These are phyloP conservation scores for Suillus cothurnatus DNA, from an alignment of 768 basidiomycete species.

Conservation along the genomic window DNA sequence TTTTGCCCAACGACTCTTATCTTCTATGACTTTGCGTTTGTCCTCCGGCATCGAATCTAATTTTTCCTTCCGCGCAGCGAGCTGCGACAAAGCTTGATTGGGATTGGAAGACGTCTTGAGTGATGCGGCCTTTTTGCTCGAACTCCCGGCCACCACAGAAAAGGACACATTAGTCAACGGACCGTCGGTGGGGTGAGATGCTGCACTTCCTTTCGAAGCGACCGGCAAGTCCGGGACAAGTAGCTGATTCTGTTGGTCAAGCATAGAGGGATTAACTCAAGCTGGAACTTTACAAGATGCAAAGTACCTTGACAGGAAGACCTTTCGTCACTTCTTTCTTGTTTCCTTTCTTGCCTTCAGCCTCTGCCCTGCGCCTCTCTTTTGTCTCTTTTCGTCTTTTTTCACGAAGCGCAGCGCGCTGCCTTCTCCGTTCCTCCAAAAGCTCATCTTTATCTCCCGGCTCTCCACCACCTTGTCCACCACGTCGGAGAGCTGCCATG, in stretches of 20 bases:
- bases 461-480: conserved; percentile 41
- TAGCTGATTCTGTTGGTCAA: conserved; percentile 57
- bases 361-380: conserved; percentile 74
- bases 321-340: conserved; percentile 37
- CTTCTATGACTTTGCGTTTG: conserved; percentile 58
- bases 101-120: conserved; percentile 61
- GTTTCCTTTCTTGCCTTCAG: conserved; percentile 54
- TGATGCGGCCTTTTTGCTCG: conserved; percentile 49
- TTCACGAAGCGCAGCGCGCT: conserved; percentile 84
- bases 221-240: conserved; percentile 59
- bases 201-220: conserved; percentile 15
- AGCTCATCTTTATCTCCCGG: conserved; percentile 77
- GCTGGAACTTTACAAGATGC: neutral
- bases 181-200: conserved; percentile 33
- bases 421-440: conserved; percentile 74
- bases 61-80: conserved; percentile 76
- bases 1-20: conserved; percentile 83
- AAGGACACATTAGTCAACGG: conserved; percentile 70
- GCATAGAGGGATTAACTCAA: neutral
- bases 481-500: conserved; percentile 66
- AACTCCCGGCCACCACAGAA: conserved; percentile 56
- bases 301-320: conserved; percentile 37
- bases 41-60: conserved; percentile 79
- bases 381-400: conserved; percentile 81
- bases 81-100: conserved; percentile 67